These are phyloP conservation scores for Boletus rubroflammeus DNA, from an alignment of 768 basidiomycete species.

Conservation along the genomic window DNA sequence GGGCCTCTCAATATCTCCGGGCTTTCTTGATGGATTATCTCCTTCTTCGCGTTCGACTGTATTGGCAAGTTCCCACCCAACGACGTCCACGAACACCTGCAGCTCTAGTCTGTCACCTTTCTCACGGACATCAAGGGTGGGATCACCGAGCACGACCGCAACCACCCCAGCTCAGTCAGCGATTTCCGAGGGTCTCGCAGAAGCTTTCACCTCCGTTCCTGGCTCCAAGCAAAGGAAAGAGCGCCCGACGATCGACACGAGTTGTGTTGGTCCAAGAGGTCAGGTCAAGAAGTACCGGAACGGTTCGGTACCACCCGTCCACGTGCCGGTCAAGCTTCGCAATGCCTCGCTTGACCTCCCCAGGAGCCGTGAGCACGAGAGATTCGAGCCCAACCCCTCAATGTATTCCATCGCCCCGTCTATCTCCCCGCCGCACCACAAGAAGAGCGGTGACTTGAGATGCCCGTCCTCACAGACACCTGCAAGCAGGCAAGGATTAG, in stretches of 20 bases:
- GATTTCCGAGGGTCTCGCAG: slow-evolving; percentile 13
- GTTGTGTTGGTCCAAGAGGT: slow-evolving; percentile 30
- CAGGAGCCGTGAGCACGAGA: slow-evolving; percentile 22
- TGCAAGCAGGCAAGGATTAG: slow-evolving; percentile 26
- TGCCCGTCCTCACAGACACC: slow-evolving; percentile 24
- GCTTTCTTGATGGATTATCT: slow-evolving; percentile 20
- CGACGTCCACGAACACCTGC: slow-evolving; percentile 25
- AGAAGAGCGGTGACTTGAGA: slow-evolving; percentile 21
- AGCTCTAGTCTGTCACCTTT: slow-evolving; percentile 26
- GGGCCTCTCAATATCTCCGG: slow-evolving; percentile 13
- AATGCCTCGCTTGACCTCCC: slow-evolving; percentile 31
- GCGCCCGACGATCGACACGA: slow-evolving; percentile 32
- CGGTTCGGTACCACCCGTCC: slow-evolving; percentile 31
- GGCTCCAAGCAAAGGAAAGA: slow-evolving; percentile 26
- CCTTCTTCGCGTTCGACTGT: slow-evolving; percentile 17
- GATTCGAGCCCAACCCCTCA: slow-evolving; percentile 27
- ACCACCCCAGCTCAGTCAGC: slow-evolving; percentile 29
- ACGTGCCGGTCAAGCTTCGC: slow-evolving; percentile 28
- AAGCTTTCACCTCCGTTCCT: slow-evolving; percentile 12
- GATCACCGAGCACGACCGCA: slow-evolving; percentile 24
- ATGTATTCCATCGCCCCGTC: slow-evolving; percentile 32
- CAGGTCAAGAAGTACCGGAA: slow-evolving; percentile 31
- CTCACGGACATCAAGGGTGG: slow-evolving; percentile 25
- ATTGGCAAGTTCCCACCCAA: slow-evolving; percentile 25
- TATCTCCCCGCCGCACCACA: slow-evolving; percentile 20